Evolutionary conservation across 169 alveolate genomes (phyloP).

Genomic region (Plasmodium fragile): DNA sequence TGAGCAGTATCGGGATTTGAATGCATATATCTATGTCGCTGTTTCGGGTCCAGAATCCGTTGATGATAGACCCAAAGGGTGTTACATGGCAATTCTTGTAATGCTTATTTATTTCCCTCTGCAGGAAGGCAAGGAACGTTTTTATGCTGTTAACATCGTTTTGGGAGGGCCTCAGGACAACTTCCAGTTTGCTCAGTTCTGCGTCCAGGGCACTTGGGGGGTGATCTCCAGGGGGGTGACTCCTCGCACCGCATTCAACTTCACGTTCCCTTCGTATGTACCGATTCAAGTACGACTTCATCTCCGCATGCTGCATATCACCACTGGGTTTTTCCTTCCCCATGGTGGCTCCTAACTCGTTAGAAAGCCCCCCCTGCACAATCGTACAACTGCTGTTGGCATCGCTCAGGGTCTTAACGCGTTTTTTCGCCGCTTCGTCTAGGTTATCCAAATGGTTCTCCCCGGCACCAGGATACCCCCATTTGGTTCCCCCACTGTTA

Average conservation of each 20-base stretch:
- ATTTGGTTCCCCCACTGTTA: not conserved
- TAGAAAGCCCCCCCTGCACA: not conserved
- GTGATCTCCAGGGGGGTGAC: not conserved
- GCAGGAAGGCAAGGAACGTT: slow-evolving; percentile 41
- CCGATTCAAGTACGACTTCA: slow-evolving; percentile 6
- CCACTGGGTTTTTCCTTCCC: not conserved
- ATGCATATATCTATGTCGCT: slow-evolving; percentile 87
- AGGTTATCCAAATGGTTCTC: not conserved
- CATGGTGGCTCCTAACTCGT: not conserved
- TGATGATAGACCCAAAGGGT: slow-evolving; percentile 83
- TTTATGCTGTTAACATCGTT: slow-evolving; percentile 57
- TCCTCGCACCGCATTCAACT: not conserved
- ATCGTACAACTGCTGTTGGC: not conserved
- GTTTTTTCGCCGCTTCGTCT: not conserved
- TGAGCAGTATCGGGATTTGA: slow-evolving; percentile 82
- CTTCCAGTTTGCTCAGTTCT: slow-evolving; percentile 45
- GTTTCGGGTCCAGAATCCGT: slow-evolving; percentile 86
- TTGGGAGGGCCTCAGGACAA: slow-evolving; percentile 46
- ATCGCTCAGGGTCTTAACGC: not conserved
- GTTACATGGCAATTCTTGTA: slow-evolving; percentile 72
- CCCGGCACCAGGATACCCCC: not conserved
- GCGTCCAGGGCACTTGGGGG: slow-evolving; percentile 18
- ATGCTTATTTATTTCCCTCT: slow-evolving; percentile 71
- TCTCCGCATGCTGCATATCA: slow-evolving; percentile 4
- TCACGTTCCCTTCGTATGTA: slow-evolving; percentile 8